A percentile compares a stretch with the other conserved stretches of the same genome.
phyloP scores from a whole-genome alignment of 306 rosid genomes.

The Malus sieversii region DNA sequence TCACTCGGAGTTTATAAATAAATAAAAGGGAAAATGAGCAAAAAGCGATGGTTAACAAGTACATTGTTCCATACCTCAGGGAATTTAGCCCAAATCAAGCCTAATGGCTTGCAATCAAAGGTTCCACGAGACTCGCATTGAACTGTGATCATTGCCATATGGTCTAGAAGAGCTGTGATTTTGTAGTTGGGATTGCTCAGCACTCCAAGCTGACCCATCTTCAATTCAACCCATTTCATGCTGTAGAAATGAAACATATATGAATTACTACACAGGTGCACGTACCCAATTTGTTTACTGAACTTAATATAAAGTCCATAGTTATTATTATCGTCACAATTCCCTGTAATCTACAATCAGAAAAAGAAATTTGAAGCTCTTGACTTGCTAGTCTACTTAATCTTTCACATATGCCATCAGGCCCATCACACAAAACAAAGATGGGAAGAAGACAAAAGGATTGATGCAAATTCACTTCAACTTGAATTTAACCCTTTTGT shows the following conservation, averaged over 20 bases:
- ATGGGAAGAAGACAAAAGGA: not conserved
- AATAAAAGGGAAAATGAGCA: not conserved
- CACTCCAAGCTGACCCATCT: conserved; percentile 95
- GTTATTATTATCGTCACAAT: not conserved
- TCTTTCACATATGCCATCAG: not conserved
- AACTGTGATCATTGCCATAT: conserved; percentile 89
- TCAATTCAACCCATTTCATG: conserved; percentile 85
- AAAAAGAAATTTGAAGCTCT: not conserved
- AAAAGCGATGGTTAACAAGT: not conserved
- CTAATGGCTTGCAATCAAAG: conserved; percentile 97
- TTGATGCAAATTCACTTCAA: not conserved
- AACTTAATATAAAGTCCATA: not conserved
- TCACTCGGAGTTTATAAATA: not conserved
- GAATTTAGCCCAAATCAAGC: conserved; percentile 91
- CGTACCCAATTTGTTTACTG: not conserved
- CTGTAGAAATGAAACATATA: conserved; percentile 34
- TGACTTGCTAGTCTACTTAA: not conserved
- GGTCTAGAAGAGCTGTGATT: conserved; percentile 87
- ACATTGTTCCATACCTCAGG: conserved; percentile 58
- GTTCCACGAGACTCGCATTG: conserved; percentile 70
- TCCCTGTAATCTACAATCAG: not conserved
- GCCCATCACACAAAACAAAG: not conserved
- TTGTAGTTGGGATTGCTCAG: conserved; percentile 87
- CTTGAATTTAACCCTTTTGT: not conserved
- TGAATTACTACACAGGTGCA: not conserved